Percentiles rank a stretch among this genome's conserved stretches.
Evolutionary conservation across 2,329 filamentous ascomycete species (phyloP).

Genomic region (Dothiorella sarmentorum): DNA sequence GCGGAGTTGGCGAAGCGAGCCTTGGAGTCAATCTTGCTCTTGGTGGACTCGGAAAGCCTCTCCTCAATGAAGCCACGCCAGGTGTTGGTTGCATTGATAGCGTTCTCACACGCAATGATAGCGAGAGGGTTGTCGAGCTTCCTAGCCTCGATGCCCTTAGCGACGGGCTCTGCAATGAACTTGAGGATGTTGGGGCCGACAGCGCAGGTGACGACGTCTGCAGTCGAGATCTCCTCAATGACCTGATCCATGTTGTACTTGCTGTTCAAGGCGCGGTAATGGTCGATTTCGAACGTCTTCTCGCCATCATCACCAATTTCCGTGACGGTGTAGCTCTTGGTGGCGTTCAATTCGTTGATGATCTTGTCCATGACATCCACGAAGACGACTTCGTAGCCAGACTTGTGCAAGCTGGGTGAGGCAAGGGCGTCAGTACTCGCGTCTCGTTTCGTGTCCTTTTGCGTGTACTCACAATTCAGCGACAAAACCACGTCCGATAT

Average conservation of each 20-base stretch:
- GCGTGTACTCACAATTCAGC: conserved; percentile 29
- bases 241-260: conserved; percentile 78
- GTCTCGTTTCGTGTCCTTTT: neutral
- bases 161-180: conserved; percentile 93
- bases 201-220: conserved; percentile 91
- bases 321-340: conserved; percentile 81
- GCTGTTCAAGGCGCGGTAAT: conserved; percentile 97
- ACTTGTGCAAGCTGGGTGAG: conserved; percentile 75
- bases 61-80: conserved; percentile 75
- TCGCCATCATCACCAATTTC: conserved; percentile 86
- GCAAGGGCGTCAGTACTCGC: neutral
- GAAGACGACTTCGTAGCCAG: conserved; percentile 93
- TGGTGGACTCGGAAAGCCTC: conserved; percentile 66
- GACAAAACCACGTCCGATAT: conserved; percentile 51
- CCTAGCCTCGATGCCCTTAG: conserved; percentile 84
- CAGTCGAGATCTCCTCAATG: conserved; percentile 78
- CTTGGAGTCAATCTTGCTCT: conserved; percentile 63
- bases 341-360: conserved; percentile 73
- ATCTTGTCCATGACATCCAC: conserved; percentile 86
- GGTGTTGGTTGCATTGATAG: conserved; percentile 88
- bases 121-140: conserved; percentile 66
- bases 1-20: conserved; percentile 95
- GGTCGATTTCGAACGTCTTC: conserved; percentile 76
- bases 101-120: conserved; percentile 97
- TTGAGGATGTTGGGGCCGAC: conserved; percentile 94